Percentiles rank a stretch among this genome's conserved stretches.
Conservation (phyloP, 257 asterid species). For the Solanum chmielewskii region DNA sequence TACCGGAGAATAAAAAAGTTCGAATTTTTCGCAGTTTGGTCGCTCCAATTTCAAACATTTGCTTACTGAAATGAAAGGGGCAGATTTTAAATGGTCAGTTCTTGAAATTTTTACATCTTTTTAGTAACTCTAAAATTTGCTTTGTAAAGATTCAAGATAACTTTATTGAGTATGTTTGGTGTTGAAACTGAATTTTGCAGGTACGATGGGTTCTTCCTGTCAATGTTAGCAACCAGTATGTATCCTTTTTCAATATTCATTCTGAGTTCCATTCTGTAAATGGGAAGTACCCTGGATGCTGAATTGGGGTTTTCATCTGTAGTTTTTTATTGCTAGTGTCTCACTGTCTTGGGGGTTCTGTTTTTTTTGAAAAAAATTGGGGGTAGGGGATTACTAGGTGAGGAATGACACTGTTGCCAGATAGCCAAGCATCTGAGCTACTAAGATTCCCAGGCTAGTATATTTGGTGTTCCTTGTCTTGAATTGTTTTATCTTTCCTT, state of each 20-base stretch:
- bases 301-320: neutral
- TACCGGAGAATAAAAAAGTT: neutral
- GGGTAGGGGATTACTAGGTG: neutral
- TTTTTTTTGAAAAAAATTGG: neutral
- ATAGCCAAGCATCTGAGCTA: neutral
- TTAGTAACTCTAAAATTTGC: neutral
- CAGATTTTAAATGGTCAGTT: constrained; percentile 82
- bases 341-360: neutral
- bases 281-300: neutral
- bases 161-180: neutral
- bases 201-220: constrained; percentile 98
- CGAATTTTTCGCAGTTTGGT: neutral
- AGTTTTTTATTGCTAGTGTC: neutral
- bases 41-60: neutral
- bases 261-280: neutral
- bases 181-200: constrained; percentile 33
- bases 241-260: constrained; percentile 51
- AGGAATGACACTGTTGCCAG: neutral
- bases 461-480: neutral
- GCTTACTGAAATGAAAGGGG: constrained; percentile 61
- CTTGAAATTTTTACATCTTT: neutral
- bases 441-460: neutral
- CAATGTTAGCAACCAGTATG: constrained; percentile 94
- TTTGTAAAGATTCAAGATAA: neutral
- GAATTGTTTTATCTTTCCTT: constrained; percentile 10